These are phyloP conservation scores for Gillenia trifoliata DNA, from an alignment of 306 rosid species.

Conservation along the genomic window DNA sequence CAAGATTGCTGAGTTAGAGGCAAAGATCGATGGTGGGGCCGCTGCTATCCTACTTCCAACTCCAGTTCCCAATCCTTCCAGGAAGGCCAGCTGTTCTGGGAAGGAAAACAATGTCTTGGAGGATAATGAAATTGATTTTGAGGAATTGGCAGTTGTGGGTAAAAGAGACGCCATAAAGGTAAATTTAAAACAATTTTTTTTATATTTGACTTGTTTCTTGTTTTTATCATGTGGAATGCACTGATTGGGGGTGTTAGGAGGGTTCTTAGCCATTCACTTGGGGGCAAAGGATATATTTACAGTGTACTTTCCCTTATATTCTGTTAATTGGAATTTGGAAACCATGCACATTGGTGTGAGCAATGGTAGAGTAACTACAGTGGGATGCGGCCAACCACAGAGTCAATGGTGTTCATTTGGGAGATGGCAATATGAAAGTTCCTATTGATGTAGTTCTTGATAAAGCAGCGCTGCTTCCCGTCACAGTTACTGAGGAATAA, in stretches of 20 bases:
- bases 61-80: background rate
- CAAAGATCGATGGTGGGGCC: background rate
- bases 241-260: background rate
- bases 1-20: slow-evolving; percentile 13
- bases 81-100: background rate
- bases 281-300: too few species aligned
- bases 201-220: background rate
- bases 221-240: background rate
- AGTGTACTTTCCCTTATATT: background rate
- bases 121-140: background rate
- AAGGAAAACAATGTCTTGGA: background rate
- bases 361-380: too few species aligned
- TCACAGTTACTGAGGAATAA: background rate
- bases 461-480: background rate
- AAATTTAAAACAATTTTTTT: background rate
- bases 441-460: slow-evolving; percentile 6
- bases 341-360: background rate
- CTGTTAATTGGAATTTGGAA: background rate
- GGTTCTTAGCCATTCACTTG: too few species aligned
- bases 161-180: background rate
- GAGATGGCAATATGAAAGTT: slow-evolving; percentile 1
- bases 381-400: background rate
- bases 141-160: background rate
- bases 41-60: background rate
- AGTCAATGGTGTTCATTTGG: background rate